Base-by-base conservation (phyloP, 495 filamentous ascomycete species). In the Aspergillus bridgeri region DNA sequence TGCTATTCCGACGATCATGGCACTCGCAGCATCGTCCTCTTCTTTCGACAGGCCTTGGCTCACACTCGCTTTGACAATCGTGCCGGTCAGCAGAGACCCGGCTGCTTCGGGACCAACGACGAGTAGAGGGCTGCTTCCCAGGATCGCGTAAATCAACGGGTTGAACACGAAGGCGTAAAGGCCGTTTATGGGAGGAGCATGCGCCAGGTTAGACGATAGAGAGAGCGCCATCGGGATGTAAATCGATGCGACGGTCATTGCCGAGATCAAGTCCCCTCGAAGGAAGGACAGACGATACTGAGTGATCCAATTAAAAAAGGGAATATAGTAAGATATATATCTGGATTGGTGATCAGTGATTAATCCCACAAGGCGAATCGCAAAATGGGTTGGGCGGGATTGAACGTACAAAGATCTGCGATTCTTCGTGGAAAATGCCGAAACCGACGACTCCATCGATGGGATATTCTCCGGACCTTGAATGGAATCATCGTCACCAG, bases 161-260 rank as follows among this genome's bases (percentile, higher is more conserved):
- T 93, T 90, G 69, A 97, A 87, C 50, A 94, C 90, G 66, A 97
- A 99, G 24, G 86, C 85, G 68, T 98, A 98, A 20, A 99, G 80
- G n/a, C 94, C 94, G 66, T 96, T 91, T 72, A 98, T 91, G 0
- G 94, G 87, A 8, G 93, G 92, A 17, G 96, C 84, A 65, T 98
- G 93, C 6, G 87, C 94, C 42, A 99, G 85, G 69, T 98, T 99
- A 24, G 88, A 84, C n/a, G 93, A 91, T 57, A 92, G 82, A 5
- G 92, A 97, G 24, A 99, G 82, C 0, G 93, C 87, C 93, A 99
- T 97, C 23, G 94, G 94, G 42, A 99, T 89, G 66, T 99, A 99
- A 76, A 99, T 92, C 15, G 92, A 96, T 1, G 93, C 91, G 73
- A 99, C 86, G 2, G 94, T 97, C 53, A 98, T 69, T 47, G 89